A percentile compares a stretch with the other conserved stretches of the same genome.
Evolutionary conservation across 257 asterid genomes (phyloP).

Genomic region (Verbascum thapsus): DNA sequence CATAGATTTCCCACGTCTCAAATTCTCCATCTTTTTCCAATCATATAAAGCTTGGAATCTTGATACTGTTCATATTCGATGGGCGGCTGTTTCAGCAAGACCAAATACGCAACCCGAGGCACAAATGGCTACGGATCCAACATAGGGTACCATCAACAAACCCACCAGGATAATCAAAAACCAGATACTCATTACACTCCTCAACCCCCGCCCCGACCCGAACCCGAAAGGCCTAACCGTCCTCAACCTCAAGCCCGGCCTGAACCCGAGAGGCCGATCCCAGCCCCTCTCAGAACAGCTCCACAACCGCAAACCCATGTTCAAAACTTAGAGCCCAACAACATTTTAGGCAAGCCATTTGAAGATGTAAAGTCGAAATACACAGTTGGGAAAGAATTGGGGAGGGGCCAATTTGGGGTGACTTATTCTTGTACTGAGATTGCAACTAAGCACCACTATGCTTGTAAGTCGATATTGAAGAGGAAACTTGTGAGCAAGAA

Average conservation of each 20-base stretch:
- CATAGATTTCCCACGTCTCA: conserved; percentile 1
- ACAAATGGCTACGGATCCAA: conserved; percentile 44
- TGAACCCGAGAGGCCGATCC: conserved; percentile 30
- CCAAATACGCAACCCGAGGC: conserved; percentile 35
- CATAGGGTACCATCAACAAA: conserved; percentile 43
- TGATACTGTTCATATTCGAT: conserved; percentile 21
- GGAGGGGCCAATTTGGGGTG: conserved; percentile 85
- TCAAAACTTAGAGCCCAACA: conserved; percentile 49
- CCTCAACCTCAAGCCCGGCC: conserved; percentile 33
- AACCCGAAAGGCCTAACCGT: conserved; percentile 36
- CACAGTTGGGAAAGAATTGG: conserved; percentile 63
- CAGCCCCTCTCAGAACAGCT: conserved; percentile 34
- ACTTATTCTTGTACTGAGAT: conserved; percentile 65
- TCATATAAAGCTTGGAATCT: conserved; percentile 15
- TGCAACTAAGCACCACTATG: conserved; percentile 52
- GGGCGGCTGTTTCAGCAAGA: conserved; percentile 75
- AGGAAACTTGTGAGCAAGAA: conserved; percentile 71
- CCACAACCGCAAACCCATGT: conserved; percentile 35
- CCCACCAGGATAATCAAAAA: conserved; percentile 44
- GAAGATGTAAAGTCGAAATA: conserved; percentile 63
- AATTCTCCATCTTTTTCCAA: background rate
- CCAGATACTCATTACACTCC: conserved; percentile 36
- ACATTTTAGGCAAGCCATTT: conserved; percentile 61
- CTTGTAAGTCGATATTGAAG: conserved; percentile 78
- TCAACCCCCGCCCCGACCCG: conserved; percentile 28